Percentiles rank a stretch among this genome's conserved stretches.
Conservation (phyloP, 73 alveolate species). For the Breviolum minutum region DNA sequence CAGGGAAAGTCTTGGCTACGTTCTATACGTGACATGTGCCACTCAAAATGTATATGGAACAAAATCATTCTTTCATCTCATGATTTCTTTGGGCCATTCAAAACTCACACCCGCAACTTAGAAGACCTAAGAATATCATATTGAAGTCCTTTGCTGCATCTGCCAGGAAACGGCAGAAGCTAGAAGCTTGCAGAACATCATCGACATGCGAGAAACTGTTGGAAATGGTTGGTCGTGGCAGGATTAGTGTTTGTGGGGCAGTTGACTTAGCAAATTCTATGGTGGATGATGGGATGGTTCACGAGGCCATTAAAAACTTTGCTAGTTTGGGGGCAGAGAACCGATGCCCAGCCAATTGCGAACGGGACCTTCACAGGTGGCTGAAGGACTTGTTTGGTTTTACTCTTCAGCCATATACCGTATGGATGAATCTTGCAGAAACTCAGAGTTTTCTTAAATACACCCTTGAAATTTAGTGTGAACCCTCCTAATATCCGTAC, state of each 20-base stretch:
- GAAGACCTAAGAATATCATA: too few species aligned
- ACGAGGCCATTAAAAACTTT: neutral
- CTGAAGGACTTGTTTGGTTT: neutral
- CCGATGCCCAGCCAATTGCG: neutral
- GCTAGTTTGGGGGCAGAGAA: neutral
- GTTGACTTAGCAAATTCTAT: neutral
- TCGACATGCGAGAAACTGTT: neutral
- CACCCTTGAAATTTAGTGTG: too few species aligned
- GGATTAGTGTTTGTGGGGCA: neutral
- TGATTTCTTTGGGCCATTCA: too few species aligned
- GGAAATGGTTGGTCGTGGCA: neutral
- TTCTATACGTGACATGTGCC: too few species aligned
- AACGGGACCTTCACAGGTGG: slow-evolving; percentile 43
- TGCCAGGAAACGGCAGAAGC: neutral
- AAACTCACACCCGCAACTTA: too few species aligned
- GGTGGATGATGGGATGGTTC: neutral
- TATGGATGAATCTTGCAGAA: neutral
- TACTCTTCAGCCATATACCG: neutral
- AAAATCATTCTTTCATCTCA: too few species aligned
- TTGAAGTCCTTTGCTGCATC: too few species aligned
- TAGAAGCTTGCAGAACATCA: neutral
- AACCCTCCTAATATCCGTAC: too few species aligned
- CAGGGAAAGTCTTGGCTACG: too few species aligned
- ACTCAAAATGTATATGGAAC: too few species aligned
- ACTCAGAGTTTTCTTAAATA: neutral